Evolutionary conservation across 495 filamentous ascomycete genomes (phyloP).

Genomic region (Lasiosphaeria ovina): DNA sequence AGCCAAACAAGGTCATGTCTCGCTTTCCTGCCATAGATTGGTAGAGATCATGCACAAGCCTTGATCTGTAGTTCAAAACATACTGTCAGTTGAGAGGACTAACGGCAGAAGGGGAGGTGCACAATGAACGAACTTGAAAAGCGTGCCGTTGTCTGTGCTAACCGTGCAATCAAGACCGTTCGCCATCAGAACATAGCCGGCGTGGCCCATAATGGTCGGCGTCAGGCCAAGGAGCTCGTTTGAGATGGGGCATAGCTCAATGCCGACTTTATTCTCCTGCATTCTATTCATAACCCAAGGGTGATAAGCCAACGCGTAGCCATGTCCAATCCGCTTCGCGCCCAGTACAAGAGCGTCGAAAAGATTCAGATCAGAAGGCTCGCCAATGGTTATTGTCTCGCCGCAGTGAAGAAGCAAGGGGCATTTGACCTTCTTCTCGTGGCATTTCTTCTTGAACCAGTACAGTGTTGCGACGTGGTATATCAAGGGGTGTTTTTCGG

Average conservation of each 20-base stretch:
- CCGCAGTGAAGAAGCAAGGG: conserved; percentile 96
- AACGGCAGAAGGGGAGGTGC: not conserved
- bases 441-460: conserved; percentile 74
- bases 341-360: conserved; percentile 84
- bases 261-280: conserved; percentile 74
- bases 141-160: conserved; percentile 55
- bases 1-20: conserved; percentile 51
- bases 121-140: conserved; percentile 44
- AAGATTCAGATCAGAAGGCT: conserved; percentile 77
- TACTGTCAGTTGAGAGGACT: not conserved
- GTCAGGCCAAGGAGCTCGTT: conserved; percentile 71
- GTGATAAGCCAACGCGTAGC: conserved; percentile 85
- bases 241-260: conserved; percentile 88
- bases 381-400: conserved; percentile 77
- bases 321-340: conserved; percentile 85
- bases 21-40: conserved; percentile 52
- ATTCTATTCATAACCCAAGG: conserved; percentile 79
- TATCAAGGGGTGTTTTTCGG: conserved; percentile 55
- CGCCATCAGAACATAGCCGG: conserved; percentile 50
- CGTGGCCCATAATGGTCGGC: conserved; percentile 44
- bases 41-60: conserved; percentile 57
- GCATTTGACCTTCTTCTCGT: conserved; percentile 67
- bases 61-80: conserved; percentile 39
- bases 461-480: conserved; percentile 75
- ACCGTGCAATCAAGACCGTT: conserved; percentile 53